These are phyloP conservation scores for Leishmania lainsoni DNA, from an alignment of 208 protist species.

Conservation along the genomic window DNA sequence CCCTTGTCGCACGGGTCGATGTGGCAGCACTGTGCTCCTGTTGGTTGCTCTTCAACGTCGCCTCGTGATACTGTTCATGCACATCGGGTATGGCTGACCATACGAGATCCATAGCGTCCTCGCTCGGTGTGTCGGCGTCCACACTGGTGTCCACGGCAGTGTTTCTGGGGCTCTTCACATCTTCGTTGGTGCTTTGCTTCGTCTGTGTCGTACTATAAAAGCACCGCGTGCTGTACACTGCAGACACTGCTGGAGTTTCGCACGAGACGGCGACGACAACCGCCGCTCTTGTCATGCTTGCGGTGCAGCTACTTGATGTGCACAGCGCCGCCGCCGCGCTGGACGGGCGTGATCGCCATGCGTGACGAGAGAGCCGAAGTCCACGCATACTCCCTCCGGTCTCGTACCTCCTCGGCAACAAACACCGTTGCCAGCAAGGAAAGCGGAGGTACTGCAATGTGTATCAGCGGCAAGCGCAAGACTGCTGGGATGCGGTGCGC, in stretches of 20 bases:
- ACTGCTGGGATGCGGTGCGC: neutral
- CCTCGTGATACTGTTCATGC: neutral
- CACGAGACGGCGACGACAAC: neutral
- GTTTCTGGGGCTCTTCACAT: neutral
- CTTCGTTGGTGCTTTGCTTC: neutral
- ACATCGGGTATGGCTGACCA: constrained; percentile 12
- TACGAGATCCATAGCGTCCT: constrained; percentile 31
- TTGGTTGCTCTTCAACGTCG: neutral
- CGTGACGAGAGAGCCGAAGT: neutral
- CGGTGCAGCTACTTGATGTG: neutral
- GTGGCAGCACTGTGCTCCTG: neutral
- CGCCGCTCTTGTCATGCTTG: neutral
- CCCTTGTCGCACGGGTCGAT: neutral
- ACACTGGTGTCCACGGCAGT: neutral
- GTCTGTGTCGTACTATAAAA: neutral
- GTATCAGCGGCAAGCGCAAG: neutral
- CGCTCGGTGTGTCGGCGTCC: neutral
- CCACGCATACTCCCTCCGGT: constrained; percentile 1
- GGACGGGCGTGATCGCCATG: neutral
- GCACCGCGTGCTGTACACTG: neutral
- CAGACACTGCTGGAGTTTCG: neutral
- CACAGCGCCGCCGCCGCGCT: neutral
- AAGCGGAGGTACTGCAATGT: neutral
- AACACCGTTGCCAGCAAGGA: neutral
- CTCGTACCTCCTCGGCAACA: neutral